Evolutionary conservation across 345 rosid species (phyloP), one percentile per base, ranked within the genome.

Genomic region (Lepidium aucheri): DNA sequence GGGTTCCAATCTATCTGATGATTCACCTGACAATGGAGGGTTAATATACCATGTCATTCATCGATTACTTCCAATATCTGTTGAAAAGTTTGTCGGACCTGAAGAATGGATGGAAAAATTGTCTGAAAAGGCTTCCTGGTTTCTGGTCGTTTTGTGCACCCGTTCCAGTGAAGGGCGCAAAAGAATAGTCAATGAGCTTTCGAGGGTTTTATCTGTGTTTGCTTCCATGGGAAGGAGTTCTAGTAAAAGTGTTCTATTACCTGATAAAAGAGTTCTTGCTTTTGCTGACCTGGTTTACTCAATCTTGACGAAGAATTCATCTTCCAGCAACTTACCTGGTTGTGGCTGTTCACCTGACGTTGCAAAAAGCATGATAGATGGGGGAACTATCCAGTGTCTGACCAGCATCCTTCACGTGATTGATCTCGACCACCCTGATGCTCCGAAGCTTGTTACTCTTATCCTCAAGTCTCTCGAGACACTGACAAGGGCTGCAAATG

Each of bases 341-440:
- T 83, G 90, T 61, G 94, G 94, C 50, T 90, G 88, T 71, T 87
- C 96, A 7, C 90, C 94, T 9, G 98, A 93, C 63, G 86, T 93
- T 59, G 97, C 98, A 44, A 93, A 86, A 79, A 80, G 90, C 81
- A 90, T 93, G 98, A 90, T 90, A 53, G 97, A 90, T 67, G 96
- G 94, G 39, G 89, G 97, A 53, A 84, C 87, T 83, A 90, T 86
- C 44, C 88, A 73, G 68, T 88, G 85, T 76, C 66, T 93, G 43
- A 88, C 94, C 33, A 78, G 78, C 75, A 82, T 93, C 81, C 90
- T 93, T 74, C 83, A 85, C 64, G 96, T 81, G 67, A 78, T 93
- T 61, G 98, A 93, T 79, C 80, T 93, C 57, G 98, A 93, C 73
- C 96, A 93, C 84, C 97, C 97, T 55, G 91, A 93, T 78, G 89